These are phyloP conservation scores for Trichosporon sp. DNA, from an alignment of 1,284 basidiomycete genomes.

Conservation along the genomic window DNA sequence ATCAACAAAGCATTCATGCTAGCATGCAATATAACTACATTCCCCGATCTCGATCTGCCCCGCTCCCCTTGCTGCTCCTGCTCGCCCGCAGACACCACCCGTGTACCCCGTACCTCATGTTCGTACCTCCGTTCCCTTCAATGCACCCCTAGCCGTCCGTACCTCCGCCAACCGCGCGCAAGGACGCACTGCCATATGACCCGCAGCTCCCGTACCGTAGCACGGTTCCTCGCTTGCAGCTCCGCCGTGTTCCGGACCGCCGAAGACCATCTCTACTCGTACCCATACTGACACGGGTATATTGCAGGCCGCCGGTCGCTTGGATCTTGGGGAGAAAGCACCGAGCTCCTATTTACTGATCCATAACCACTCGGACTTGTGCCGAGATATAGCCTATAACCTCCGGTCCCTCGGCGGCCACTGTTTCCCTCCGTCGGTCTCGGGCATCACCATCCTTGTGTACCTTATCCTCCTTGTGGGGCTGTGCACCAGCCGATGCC, in stretches of 20 bases:
- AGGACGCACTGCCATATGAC: background rate
- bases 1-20: constrained; percentile 2
- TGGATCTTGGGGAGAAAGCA: background rate
- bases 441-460: background rate
- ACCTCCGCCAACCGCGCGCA: background rate
- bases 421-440: background rate
- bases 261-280: too few species aligned
- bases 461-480: background rate
- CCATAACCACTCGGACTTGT: background rate
- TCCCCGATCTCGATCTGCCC: background rate
- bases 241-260: background rate
- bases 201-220: background rate
- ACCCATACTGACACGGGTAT: background rate
- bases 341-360: too few species aligned
- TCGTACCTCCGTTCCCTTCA: background rate
- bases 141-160: background rate
- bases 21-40: background rate
- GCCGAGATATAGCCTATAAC: background rate
- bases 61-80: too few species aligned
- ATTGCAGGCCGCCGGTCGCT: background rate
- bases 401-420: background rate
- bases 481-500: background rate
- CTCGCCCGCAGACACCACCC: background rate
- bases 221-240: background rate
- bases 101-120: background rate